Conservation (phyloP, 805 yeast species). For the Myxozyma mucilagina region DNA sequence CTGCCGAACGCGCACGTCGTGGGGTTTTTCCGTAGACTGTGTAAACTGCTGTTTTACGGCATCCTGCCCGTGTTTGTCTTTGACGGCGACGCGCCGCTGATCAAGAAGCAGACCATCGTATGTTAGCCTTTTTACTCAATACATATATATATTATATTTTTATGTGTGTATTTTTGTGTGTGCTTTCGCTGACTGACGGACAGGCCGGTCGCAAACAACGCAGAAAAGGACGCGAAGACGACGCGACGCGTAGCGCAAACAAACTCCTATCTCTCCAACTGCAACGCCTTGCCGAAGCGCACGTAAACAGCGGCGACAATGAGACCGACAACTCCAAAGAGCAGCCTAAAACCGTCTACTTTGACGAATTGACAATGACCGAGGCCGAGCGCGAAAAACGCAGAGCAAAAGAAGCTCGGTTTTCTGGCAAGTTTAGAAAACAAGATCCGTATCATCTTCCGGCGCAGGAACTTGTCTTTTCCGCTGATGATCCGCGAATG, state of each 20-base stretch:
- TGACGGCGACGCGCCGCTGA: slow-evolving; percentile 90
- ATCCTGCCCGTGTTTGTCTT: slow-evolving; percentile 87
- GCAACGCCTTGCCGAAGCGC: slow-evolving; percentile 54
- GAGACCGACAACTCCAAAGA: slow-evolving; percentile 9
- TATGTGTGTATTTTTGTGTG: background rate
- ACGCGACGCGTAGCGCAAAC: slow-evolving; percentile 73
- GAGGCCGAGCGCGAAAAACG: slow-evolving; percentile 21
- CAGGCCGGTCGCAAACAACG: slow-evolving; percentile 61
- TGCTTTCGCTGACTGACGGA: background rate
- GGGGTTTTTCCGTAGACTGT: slow-evolving; percentile 93
- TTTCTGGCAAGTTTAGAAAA: slow-evolving; percentile 45
- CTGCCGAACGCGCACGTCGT: slow-evolving; percentile 80
- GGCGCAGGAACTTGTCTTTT: slow-evolving; percentile 50
- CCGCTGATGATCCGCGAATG: slow-evolving; percentile 61
- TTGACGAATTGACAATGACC: slow-evolving; percentile 23
- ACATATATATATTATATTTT: background rate
- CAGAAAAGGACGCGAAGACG: slow-evolving; percentile 71
- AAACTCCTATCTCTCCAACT: slow-evolving; percentile 76
- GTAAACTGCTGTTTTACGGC: slow-evolving; percentile 85
- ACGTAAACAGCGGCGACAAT: slow-evolving; percentile 10
- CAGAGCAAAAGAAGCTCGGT: slow-evolving; percentile 12
- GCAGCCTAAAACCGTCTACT: slow-evolving; percentile 19
- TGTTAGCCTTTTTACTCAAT: background rate
- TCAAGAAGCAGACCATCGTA: slow-evolving; percentile 75
- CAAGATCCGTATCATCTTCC: slow-evolving; percentile 90